Conservation (phyloP, 1,284 basidiomycete genomes). For the Neonothopanus nambi region DNA sequence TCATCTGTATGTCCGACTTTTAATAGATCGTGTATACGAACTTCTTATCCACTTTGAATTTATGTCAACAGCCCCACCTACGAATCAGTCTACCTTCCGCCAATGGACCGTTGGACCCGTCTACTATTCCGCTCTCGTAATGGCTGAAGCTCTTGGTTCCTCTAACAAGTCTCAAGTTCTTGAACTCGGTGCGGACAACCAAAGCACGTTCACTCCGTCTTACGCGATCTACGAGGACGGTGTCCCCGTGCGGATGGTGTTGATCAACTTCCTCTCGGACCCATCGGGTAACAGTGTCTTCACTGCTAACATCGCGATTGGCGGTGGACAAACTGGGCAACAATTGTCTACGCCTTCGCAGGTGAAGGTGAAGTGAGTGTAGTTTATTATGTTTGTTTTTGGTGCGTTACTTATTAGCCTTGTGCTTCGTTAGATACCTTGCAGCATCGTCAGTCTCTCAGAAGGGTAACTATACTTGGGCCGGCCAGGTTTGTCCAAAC, state of each 20-base stretch:
- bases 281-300: slow-evolving; percentile 50
- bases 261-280: slow-evolving; percentile 72
- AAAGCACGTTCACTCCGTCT: slow-evolving; percentile 58
- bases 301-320: slow-evolving; percentile 45
- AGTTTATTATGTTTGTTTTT: neutral
- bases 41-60: neutral
- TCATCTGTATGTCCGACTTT: slow-evolving; percentile 1
- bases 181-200: slow-evolving; percentile 54
- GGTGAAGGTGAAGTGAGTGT: slow-evolving; percentile 31
- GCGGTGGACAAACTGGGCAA: slow-evolving; percentile 41
- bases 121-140: slow-evolving; percentile 68
- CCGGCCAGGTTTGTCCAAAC: slow-evolving; percentile 52
- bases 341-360: slow-evolving; percentile 36
- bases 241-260: slow-evolving; percentile 52
- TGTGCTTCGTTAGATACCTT: slow-evolving; percentile 37
- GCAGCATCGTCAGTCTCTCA: slow-evolving; percentile 53
- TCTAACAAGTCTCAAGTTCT: slow-evolving; percentile 60
- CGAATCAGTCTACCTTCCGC: slow-evolving; percentile 55
- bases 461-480: slow-evolving; percentile 75
- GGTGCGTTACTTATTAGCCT: slow-evolving; percentile 18
- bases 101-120: slow-evolving; percentile 67
- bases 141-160: slow-evolving; percentile 68
- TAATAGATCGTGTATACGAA: neutral
- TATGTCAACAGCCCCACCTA: slow-evolving; percentile 47
- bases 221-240: slow-evolving; percentile 75